Evolutionary conservation across 495 filamentous ascomycete species (phyloP).

Genomic region (Elasticomyces elasticus): DNA sequence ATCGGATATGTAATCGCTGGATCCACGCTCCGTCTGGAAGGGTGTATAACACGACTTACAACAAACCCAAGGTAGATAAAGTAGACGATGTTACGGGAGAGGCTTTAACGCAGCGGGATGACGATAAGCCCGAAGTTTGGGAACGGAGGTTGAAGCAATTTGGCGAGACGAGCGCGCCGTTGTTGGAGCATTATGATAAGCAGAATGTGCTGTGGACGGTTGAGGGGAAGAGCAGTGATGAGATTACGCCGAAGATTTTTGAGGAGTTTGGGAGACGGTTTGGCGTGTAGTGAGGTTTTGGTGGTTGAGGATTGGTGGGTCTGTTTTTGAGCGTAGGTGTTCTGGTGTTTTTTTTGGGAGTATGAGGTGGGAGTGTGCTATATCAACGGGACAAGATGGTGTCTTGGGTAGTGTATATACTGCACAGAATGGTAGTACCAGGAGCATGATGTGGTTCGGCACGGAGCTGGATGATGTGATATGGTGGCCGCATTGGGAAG

Average conservation of each 20-base stretch:
- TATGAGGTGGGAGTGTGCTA: background rate
- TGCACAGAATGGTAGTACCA: no score
- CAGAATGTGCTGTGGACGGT: conserved; percentile 85
- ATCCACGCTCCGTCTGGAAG: conserved; percentile 86
- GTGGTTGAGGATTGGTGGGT: background rate
- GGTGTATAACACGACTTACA: conserved; percentile 89
- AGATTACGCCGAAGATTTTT: conserved; percentile 81
- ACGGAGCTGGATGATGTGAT: no score
- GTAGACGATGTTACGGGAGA: conserved; percentile 90
- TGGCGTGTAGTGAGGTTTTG: conserved; percentile 22
- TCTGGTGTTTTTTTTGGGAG: background rate
- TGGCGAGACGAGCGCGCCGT: conserved; percentile 70
- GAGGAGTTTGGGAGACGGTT: conserved; percentile 72
- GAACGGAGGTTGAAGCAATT: conserved; percentile 68
- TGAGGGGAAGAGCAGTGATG: conserved; percentile 76
- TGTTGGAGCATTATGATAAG: conserved; percentile 80
- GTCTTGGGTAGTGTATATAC: no score
- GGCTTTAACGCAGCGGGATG: conserved; percentile 64
- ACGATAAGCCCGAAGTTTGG: conserved; percentile 84
- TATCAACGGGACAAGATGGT: no score
- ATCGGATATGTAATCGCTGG: conserved; percentile 83
- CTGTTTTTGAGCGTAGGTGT: background rate
- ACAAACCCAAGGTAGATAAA: conserved; percentile 68
- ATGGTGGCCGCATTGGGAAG: no score
- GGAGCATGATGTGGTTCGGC: no score